Base-by-base conservation (phyloP, 768 basidiomycete species). In the Calocera cornea region DNA sequence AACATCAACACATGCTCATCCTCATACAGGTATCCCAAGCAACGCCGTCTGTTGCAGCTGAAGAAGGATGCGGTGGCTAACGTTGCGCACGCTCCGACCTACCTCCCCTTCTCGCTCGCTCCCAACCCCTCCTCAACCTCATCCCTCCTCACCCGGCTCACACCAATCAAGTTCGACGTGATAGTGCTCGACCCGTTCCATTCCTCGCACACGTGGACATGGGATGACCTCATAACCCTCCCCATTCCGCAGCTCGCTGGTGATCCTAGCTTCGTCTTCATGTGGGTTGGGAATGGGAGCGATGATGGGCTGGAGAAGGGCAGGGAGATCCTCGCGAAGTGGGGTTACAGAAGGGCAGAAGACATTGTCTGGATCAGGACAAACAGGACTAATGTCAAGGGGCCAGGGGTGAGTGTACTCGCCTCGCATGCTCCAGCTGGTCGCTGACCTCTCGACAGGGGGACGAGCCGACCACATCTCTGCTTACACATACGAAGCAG, bases 351-450 rank as follows among this genome's bases (percentile, higher is more conserved):
- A 47, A 78, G 97, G 64, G 97, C 93, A 72, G 97, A 99, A 73
- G 97, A 99, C 74, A 90, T 99, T n/a, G 91, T 97, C 2, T 98
- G 94, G 95, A 88, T 97, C 67, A 93, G 92, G 79, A 95, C 92
- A 54, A 99, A 97, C 75, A 83, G 82, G 68, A 80, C 77, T 24
- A 82, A 79, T 27, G 89, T 89, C 74, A 80, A 80, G 17, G 90
- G 90, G 1, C 87, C 92, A 65, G 90, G 89, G 67, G 88, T 89
- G 74, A 72, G 86, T 64, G 19, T 67, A 7, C 29, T 16, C 24
- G 24, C 5, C 17, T 49, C 27, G 24, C 29, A 7, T 17, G 34
- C 17, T 19, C 19, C 40, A 1, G 29, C 27, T 34, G 36, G 10
- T n/a, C 10, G 40, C 34, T 54, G 29, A 29, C 50, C 34, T 66